Conservation (phyloP, 164 flowering plant genomes). For the Magnolia sinica region DNA sequence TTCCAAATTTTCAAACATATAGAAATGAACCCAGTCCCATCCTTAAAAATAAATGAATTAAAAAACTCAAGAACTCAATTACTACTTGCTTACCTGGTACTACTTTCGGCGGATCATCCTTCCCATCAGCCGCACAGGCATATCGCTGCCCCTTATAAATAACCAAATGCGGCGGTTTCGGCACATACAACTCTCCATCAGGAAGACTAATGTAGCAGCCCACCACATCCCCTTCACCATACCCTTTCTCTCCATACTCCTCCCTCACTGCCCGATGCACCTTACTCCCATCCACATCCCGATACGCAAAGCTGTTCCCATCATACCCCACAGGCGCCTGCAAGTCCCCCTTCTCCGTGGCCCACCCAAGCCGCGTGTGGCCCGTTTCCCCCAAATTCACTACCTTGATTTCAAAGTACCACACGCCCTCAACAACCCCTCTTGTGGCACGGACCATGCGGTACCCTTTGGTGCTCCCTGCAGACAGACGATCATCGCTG, state of each 20-base stretch:
- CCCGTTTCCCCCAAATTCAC: slow-evolving; percentile 75
- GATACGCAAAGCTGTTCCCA: slow-evolving; percentile 80
- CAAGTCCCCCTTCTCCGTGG: slow-evolving; percentile 92
- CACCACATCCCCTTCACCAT: slow-evolving; percentile 88
- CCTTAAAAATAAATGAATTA: no score
- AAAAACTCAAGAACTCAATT: neutral
- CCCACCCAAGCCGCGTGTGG: slow-evolving; percentile 94
- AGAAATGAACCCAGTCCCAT: no score
- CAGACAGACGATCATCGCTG: slow-evolving; percentile 73
- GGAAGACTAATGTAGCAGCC: slow-evolving; percentile 91
- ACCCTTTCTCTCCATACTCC: slow-evolving; percentile 88
- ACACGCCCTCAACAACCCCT: slow-evolving; percentile 85
- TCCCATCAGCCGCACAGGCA: slow-evolving; percentile 54
- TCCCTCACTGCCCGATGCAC: slow-evolving; percentile 87
- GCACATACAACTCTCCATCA: slow-evolving; percentile 61
- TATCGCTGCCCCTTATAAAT: slow-evolving; percentile 82
- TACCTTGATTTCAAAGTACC: slow-evolving; percentile 90
- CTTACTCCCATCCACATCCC: slow-evolving; percentile 92
- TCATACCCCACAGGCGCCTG: slow-evolving; percentile 99
- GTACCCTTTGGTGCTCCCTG: slow-evolving; percentile 83
- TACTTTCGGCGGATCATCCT: slow-evolving; percentile 77
- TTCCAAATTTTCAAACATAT: no score
- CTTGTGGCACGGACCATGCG: slow-evolving; percentile 96
- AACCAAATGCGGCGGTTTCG: slow-evolving; percentile 65
- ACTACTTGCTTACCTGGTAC: slow-evolving; percentile 70